Base-by-base conservation (phyloP, 2,329 filamentous ascomycete species). In the Colletotrichum sp. region DNA sequence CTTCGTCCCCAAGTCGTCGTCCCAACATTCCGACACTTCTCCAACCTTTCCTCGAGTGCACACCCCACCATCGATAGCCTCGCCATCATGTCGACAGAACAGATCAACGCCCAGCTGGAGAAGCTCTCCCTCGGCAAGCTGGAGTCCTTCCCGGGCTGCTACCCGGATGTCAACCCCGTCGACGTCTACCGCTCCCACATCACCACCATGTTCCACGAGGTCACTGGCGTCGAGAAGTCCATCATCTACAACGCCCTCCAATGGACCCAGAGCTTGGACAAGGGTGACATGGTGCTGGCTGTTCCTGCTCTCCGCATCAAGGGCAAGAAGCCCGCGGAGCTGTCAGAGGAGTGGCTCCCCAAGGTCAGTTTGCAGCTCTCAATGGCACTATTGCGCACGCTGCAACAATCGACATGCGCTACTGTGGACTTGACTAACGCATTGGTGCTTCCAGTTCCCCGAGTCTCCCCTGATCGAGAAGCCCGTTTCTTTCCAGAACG, bases 131-230 rank as follows among this genome's bases (percentile, higher is more conserved):
- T 87, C 68, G 80, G 81, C 67, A 81, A 83, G 68, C 79, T 85
- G 77, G 78, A 83, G 63, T 82, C 85, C 68, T 93, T 88, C 81
- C 89, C 91, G 52, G 88, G 88, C 82, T 91, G 89, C 80, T 88
- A 93, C 81, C 94, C 94, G 71, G 89, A 93, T 34, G 86, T 90
- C 79, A 97, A 97, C 86, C 93, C 94, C 6, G 88, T 95, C 81
- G 95, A 97, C 81, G 89, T 96, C 76, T 98, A 96, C 89, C 91
- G 95, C 76, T 91, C 92, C 48, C 94, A 96, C 83, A 91, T 98
- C 78, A 93, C 94, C 77, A 89, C 93, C 57, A 87, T 95, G 65
- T 86, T 98, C 55, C 87, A 91, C 39, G 87, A 91, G 24, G 90
- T 95, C 76, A 95, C 93, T 4, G 94, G 93, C 26, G 93, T 95